A percentile compares a stretch with the other conserved stretches of the same genome.
Conservation (phyloP, 352 stramenopile genomes). For the Thalassiosira hispida region DNA sequence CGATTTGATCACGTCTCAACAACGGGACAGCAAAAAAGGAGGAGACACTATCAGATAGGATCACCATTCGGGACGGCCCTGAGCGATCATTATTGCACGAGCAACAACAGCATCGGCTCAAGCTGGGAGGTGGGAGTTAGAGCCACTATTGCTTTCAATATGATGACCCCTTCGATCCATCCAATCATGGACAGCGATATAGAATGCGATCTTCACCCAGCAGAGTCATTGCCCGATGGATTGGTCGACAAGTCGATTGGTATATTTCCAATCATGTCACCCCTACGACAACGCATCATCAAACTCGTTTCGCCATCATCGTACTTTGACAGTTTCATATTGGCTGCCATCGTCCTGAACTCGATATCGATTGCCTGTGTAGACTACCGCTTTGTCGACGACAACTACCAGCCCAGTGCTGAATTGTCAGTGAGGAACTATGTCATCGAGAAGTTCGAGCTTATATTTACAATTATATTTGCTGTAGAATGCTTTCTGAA, state of each 20-base stretch:
- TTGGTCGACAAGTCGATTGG: neutral
- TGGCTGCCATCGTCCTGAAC: slow-evolving; percentile 58
- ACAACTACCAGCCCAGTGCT: slow-evolving; percentile 47
- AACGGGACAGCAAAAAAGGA: no score
- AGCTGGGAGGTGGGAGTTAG: no score
- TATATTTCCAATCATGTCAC: slow-evolving; percentile 2
- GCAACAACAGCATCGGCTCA: no score
- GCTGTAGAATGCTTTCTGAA: slow-evolving; percentile 60
- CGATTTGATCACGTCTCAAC: no score
- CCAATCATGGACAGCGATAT: neutral
- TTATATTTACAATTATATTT: slow-evolving; percentile 62
- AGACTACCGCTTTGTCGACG: slow-evolving; percentile 53
- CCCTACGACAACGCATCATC: slow-evolving; percentile 18
- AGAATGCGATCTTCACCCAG: slow-evolving; percentile 5
- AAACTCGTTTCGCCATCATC: slow-evolving; percentile 40
- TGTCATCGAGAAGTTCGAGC: slow-evolving; percentile 50
- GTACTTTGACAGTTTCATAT: slow-evolving; percentile 61
- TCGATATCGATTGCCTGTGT: slow-evolving; percentile 55
- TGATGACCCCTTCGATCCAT: no score
- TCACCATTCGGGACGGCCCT: no score
- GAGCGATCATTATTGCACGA: no score
- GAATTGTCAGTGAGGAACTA: slow-evolving; percentile 50
- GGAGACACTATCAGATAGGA: no score
- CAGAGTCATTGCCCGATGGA: neutral
- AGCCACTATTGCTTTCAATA: no score